These are phyloP conservation scores for Hyaloscypha bicolor DNA, from an alignment of 495 filamentous ascomycete genomes.

Conservation along the genomic window DNA sequence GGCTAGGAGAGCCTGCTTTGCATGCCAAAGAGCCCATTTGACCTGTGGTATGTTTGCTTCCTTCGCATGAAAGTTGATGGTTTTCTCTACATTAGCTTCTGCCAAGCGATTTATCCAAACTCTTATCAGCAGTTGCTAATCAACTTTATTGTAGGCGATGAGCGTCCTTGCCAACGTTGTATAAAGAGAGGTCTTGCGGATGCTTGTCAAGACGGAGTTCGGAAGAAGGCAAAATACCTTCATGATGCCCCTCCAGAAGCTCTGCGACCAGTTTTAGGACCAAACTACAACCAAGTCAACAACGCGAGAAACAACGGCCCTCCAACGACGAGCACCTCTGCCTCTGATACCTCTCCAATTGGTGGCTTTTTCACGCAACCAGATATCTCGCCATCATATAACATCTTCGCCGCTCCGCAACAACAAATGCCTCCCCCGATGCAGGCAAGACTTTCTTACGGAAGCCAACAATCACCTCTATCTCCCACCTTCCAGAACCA, in stretches of 20 bases:
- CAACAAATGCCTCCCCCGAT: constrained; percentile 43
- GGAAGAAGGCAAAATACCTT: constrained; percentile 99
- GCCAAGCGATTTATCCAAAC: constrained; percentile 24
- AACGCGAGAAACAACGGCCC: constrained; percentile 34
- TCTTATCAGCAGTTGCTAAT: constrained; percentile 24
- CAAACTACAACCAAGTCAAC: constrained; percentile 49
- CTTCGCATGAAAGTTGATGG: background rate
- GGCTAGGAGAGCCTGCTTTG: constrained; percentile 91
- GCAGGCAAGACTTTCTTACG: constrained; percentile 54
- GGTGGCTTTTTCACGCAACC: constrained; percentile 30
- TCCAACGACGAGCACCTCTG: constrained; percentile 16
- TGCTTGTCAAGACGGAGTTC: constrained; percentile 90
- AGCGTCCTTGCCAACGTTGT: constrained; percentile 90
- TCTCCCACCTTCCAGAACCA: constrained; percentile 65
- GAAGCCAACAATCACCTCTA: constrained; percentile 66
- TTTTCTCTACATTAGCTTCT: constrained; percentile 28
- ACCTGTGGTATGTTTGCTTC: constrained; percentile 84
- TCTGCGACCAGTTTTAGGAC: constrained; percentile 55
- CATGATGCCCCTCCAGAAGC: constrained; percentile 88
- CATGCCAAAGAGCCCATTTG: constrained; percentile 95
- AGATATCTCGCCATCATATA: constrained; percentile 29
- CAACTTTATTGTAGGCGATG: constrained; percentile 49
- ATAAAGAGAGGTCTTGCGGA: constrained; percentile 91
- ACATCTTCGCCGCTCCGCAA: constrained; percentile 34
- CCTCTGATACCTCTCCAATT: constrained; percentile 28